phyloP scores from a whole-genome alignment of 345 rosid species.

The Iberis pinnata region DNA sequence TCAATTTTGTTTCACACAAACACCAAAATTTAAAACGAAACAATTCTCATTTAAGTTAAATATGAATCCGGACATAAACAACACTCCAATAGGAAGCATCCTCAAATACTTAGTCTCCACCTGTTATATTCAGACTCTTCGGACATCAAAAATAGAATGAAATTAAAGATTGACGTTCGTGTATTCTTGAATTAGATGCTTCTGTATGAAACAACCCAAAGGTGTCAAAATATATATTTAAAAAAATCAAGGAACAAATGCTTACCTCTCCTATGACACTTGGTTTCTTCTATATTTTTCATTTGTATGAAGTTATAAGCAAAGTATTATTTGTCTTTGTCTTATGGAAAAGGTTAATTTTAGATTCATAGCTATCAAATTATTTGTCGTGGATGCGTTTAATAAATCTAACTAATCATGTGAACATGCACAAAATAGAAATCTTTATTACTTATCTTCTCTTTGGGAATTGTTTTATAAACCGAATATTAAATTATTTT shows the following conservation, averaged over 20 bases:
- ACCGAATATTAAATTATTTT: neutral
- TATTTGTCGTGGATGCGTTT: neutral
- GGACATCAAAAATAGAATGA: neutral
- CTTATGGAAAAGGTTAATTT: neutral
- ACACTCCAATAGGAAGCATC: neutral
- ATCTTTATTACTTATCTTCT: neutral
- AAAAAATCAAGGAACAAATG: slow-evolving; percentile 18
- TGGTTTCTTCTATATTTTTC: neutral
- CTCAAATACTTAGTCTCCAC: slow-evolving; percentile 6
- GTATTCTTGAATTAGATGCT: slow-evolving; percentile 4
- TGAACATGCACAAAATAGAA: slow-evolving; percentile 14
- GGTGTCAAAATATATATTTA: neutral
- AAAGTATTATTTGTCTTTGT: slow-evolving; percentile 18
- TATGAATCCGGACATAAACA: slow-evolving; percentile 10
- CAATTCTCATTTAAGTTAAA: slow-evolving; percentile 17
- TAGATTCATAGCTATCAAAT: slow-evolving; percentile 1
- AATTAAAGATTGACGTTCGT: neutral
- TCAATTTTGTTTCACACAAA: slow-evolving; percentile 16
- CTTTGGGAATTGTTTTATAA: neutral
- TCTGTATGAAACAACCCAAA: neutral
- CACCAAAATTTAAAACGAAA: slow-evolving; percentile 12
- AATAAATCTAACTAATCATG: slow-evolving; percentile 5
- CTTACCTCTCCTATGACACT: slow-evolving; percentile 24
- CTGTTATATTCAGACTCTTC: slow-evolving; percentile 6
- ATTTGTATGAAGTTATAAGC: slow-evolving; percentile 14